A percentile compares a stretch with the other conserved stretches of the same genome.
Evolutionary conservation across 495 filamentous ascomycete species (phyloP).

Genomic region (Pyrenula massariospora): DNA sequence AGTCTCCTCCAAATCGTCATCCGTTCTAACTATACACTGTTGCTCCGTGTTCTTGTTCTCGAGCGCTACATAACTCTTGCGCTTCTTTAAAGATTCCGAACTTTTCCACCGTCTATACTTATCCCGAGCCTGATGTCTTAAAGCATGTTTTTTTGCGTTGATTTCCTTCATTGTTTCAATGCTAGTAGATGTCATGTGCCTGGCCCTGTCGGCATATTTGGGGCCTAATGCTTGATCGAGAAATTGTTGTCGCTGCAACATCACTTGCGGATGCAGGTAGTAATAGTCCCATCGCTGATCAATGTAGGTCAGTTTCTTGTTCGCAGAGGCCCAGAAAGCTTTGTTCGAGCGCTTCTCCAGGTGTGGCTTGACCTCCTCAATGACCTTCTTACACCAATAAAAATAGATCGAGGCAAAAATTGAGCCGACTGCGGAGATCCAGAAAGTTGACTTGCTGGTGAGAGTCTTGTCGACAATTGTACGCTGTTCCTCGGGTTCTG

Average conservation of each 20-base stretch:
- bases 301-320: not conserved
- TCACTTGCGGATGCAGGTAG: not conserved
- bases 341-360: not conserved
- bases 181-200: not conserved
- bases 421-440: not conserved
- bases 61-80: not conserved
- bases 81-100: not conserved
- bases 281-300: not conserved
- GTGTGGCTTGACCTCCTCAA: not conserved
- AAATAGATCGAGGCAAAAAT: not conserved
- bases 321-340: not conserved
- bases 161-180: not conserved
- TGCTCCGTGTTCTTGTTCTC: too few species aligned
- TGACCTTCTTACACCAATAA: not conserved
- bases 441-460: not conserved
- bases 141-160: not conserved
- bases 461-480: not conserved
- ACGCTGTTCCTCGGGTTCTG: not conserved
- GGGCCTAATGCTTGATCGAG: not conserved
- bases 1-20: not conserved
- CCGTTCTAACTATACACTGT: not conserved
- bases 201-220: not conserved
- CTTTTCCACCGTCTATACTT: not conserved
- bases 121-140: not conserved
- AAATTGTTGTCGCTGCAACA: not conserved